phyloP scores from a whole-genome alignment of 2,329 filamentous ascomycete species.

The Penicillium crustosum region DNA sequence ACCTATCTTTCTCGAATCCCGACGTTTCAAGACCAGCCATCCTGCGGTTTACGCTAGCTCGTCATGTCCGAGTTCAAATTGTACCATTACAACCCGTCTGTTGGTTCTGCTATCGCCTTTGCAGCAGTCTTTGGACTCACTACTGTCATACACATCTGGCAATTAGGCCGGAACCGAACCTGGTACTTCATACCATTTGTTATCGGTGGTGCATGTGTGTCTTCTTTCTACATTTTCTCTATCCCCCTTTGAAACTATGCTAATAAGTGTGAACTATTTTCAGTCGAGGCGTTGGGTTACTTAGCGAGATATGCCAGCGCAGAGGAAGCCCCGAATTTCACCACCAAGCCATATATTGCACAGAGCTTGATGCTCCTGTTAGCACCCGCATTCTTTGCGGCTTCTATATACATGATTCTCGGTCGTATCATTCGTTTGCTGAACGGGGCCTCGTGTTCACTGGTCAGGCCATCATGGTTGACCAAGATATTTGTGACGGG shows the following conservation, averaged over 20 bases:
- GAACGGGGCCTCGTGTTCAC: slow-evolving; percentile 16
- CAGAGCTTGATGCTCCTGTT: slow-evolving; percentile 24
- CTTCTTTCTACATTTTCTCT: background rate
- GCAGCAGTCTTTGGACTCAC: slow-evolving; percentile 30
- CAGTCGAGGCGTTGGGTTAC: slow-evolving; percentile 19
- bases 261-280: background rate
- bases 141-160: slow-evolving; percentile 15
- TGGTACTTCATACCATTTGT: slow-evolving; percentile 43
- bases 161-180: slow-evolving; percentile 18
- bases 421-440: slow-evolving; percentile 22
- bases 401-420: slow-evolving; percentile 28
- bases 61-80: slow-evolving; percentile 13
- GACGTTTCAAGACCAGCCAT: background rate
- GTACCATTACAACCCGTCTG: slow-evolving; percentile 21
- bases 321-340: slow-evolving; percentile 21
- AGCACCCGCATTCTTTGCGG: slow-evolving; percentile 25
- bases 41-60: background rate
- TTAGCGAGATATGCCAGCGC: slow-evolving; percentile 15
- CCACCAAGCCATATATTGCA: slow-evolving; percentile 20
- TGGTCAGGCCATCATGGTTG: slow-evolving; percentile 23
- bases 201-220: slow-evolving; percentile 31
- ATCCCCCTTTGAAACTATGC: background rate
- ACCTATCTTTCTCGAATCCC: background rate
- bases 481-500: slow-evolving; percentile 30
- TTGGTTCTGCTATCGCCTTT: slow-evolving; percentile 12